Base-by-base conservation (phyloP, 495 filamentous ascomycete genomes). In the Rhizodiscina lignyota region DNA sequence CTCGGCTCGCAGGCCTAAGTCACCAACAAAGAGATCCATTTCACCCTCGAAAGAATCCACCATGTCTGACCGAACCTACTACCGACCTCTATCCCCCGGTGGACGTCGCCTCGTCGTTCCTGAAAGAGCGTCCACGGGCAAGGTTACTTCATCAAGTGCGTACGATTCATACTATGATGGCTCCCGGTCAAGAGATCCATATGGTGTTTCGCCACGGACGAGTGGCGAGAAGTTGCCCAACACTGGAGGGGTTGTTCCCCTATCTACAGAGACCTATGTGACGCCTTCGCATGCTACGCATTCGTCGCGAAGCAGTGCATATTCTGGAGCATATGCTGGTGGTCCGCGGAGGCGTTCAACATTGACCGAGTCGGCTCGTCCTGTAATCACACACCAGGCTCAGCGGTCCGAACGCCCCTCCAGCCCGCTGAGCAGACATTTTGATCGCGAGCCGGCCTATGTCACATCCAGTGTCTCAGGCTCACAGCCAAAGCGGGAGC, bases 61-160 rank as follows among this genome's bases (percentile, higher is more conserved):
- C 24, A 27, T 13, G 13, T 8, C 13, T 6, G 24, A 27, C 24
- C 42, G 11, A 21, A 39, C 32, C 18, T 37, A 50, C 37, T 47
- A 50, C 31, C 44, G 48, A 18, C 39, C 48, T 1, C 13, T 38
- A 11, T 51, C 48, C 4, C 48, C 48, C 2, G 36, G 47, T 0
- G 18, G 24, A 12, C 48, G 41, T 17, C 33, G 21, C 10, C 13
- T 45, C 11, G 26, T 29, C 18, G 24, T 34, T 24, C 48, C 48
- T 11, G 42, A 19, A 5, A 24, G 47, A 19, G 36, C 47, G 10
- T 47, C 47, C 4, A 47, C 47, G 5, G 47, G 47, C 26, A 47
- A 35, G 0, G 44, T 47, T 18, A 18, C 6, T 35, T 13, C 20
- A 5, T 39, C 47, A 10, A 21, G 38, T 1, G 38, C 36, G 18